Base-by-base conservation (phyloP, 495 filamentous ascomycete genomes). In the Friedmanniomyces simplex region DNA sequence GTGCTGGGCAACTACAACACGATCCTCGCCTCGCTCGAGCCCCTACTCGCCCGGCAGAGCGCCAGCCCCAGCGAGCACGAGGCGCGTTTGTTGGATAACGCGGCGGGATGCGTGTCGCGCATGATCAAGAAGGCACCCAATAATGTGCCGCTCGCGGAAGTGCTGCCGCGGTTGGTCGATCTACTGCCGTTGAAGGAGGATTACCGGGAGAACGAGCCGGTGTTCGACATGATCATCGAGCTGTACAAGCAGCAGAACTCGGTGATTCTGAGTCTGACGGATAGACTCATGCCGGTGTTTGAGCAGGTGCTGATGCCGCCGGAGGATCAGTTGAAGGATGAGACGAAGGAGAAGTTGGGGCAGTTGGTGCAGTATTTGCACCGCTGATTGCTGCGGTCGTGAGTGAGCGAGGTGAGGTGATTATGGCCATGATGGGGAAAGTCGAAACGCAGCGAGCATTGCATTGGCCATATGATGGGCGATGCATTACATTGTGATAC, bases 191-290 rank as follows among this genome's bases (percentile, higher is more conserved):
- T 97, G 63, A 89, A 86, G 73, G 91, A 96, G 63, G 93, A 98
- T 69, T 97, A 80, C 61, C 90, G 96, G 71, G 93, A 98, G 80
- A 97, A 98, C 74, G 85, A 87, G 59, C 88, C 91, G 12, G 81
- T 97, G 36, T 98, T 83, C 72, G 78, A 83, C 63, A 91, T 88
- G 81, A 80, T 98, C 65, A 83, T 88, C 68, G 81, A 86, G 69
- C 76, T 97, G 55, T 96, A 85, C 88, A 77, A 77, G 86, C 80
- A 83, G 59, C 74, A 79, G 49, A 64, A 64, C 37, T 30, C 20
- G 14, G 61, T 64, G 0, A 36, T 63, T 14, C 39, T 36, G 37
- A 52, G 61, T 4, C 79, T 95, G 26, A 95, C 93, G 1, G 82
- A 83, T 6, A 76, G 81, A 61, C 76, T 98, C 46, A 75, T 95